phyloP scores from a whole-genome alignment of 495 filamentous ascomycete species.

The Trichoderma orchidacearum region DNA sequence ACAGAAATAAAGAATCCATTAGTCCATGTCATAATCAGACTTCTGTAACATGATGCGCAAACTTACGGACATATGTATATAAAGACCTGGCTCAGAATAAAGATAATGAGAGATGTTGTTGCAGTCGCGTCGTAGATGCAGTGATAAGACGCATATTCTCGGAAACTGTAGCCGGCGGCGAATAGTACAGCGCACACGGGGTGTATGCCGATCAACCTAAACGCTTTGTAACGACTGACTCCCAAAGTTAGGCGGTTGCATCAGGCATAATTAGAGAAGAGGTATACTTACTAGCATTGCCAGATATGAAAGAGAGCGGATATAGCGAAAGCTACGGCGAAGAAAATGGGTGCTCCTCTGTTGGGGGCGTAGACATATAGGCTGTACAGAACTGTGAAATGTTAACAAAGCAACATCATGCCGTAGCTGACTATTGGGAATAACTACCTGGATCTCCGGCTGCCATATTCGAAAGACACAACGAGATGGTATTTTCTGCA shows the following conservation, averaged over 20 bases:
- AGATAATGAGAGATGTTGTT: slow-evolving; percentile 43
- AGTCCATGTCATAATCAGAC: background rate
- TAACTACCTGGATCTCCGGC: slow-evolving; percentile 20
- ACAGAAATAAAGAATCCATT: background rate
- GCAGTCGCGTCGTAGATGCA: slow-evolving; percentile 25
- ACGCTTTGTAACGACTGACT: slow-evolving; percentile 39
- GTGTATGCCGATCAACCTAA: slow-evolving; percentile 23
- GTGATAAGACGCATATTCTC: slow-evolving; percentile 43
- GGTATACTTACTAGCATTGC: slow-evolving; percentile 43
- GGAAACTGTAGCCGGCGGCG: slow-evolving; percentile 42
- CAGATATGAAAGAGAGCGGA: slow-evolving; percentile 46
- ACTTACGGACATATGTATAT: slow-evolving; percentile 52
- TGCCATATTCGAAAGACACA: slow-evolving; percentile 13
- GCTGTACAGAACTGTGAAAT: slow-evolving; percentile 29
- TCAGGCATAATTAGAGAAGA: slow-evolving; percentile 2
- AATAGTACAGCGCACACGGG: slow-evolving; percentile 28
- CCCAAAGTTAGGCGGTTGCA: slow-evolving; percentile 15
- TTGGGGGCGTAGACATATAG: slow-evolving; percentile 64
- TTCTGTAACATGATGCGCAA: background rate
- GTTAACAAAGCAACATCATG: background rate
- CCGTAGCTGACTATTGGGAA: background rate
- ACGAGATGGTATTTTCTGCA: slow-evolving; percentile 18
- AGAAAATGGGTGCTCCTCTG: slow-evolving; percentile 55
- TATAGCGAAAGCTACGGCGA: slow-evolving; percentile 46
- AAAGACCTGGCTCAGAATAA: slow-evolving; percentile 30